Evolutionary conservation across 176 grass and related monocot genomes (phyloP).

Genomic region (Triticum dicoccoides): DNA sequence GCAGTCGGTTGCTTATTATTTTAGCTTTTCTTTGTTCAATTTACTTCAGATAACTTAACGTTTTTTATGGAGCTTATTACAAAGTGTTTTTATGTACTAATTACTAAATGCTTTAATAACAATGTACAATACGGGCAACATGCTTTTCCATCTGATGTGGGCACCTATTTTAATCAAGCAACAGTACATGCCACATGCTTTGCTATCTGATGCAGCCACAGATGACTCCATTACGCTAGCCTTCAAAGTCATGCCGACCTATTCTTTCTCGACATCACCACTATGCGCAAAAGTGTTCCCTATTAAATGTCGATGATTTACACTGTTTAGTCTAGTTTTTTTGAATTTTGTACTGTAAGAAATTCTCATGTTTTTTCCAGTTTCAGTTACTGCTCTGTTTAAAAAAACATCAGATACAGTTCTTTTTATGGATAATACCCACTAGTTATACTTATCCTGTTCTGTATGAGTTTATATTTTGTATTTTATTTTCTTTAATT

Average conservation of each 20-base stretch:
- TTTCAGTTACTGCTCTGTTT: not conserved
- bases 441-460: not conserved
- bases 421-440: not conserved
- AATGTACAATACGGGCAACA: not conserved
- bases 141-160: not conserved
- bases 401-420: not conserved
- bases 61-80: not conserved
- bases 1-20: not conserved
- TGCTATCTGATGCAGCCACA: not conserved
- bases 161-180: not conserved
- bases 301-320: not conserved
- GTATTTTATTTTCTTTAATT: slow-evolving; percentile 22
- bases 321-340: not conserved
- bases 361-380: not conserved
- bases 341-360: slow-evolving; percentile 3
- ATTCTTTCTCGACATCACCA: not conserved
- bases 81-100: not conserved
- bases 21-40: not conserved
- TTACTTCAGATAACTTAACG: not conserved
- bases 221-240: not conserved
- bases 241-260: not conserved
- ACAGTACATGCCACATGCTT: not conserved
- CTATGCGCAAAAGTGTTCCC: not conserved
- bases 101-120: not conserved
- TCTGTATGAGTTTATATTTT: not conserved